A percentile compares a stretch with the other conserved stretches of the same genome.
Conservation (phyloP, 345 rosid genomes). For the Cardiospermum halicacabum region DNA sequence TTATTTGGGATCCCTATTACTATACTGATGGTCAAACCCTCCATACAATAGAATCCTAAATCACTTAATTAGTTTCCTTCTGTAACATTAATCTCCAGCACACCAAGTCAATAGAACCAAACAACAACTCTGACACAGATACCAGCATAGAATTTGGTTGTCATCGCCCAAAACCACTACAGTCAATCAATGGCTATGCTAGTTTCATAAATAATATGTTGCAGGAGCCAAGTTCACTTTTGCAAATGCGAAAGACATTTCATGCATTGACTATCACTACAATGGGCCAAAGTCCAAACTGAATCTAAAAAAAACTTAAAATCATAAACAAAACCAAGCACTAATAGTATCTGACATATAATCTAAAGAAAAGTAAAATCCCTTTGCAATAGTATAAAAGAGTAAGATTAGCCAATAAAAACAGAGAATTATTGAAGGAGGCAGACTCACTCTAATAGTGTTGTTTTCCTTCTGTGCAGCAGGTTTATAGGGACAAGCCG, state of each 20-base stretch:
- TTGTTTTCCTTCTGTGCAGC: conserved; percentile 27
- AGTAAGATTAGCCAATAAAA: not conserved
- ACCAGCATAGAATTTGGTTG: not conserved
- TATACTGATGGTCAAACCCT: not conserved
- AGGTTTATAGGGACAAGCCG: conserved; percentile 83
- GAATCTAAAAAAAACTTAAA: too few species aligned
- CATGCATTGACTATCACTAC: not conserved
- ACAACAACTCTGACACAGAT: not conserved
- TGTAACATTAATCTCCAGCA: not conserved
- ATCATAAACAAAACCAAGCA: not conserved
- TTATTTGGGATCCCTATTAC: not conserved
- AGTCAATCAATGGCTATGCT: not conserved
- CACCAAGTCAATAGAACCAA: not conserved
- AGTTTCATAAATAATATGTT: not conserved
- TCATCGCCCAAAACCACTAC: too few species aligned
- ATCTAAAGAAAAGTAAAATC: not conserved
- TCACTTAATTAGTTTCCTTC: not conserved
- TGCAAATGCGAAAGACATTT: not conserved
- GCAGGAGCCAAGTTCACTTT: not conserved
- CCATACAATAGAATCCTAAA: not conserved
- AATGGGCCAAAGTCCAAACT: not conserved
- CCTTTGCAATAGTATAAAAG: not conserved
- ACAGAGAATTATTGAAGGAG: not conserved
- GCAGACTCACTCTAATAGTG: conserved; percentile 41
- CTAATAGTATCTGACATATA: not conserved